Evolutionary conservation across 2,329 filamentous ascomycete genomes (phyloP).

Genomic region (Amphichorda felina): DNA sequence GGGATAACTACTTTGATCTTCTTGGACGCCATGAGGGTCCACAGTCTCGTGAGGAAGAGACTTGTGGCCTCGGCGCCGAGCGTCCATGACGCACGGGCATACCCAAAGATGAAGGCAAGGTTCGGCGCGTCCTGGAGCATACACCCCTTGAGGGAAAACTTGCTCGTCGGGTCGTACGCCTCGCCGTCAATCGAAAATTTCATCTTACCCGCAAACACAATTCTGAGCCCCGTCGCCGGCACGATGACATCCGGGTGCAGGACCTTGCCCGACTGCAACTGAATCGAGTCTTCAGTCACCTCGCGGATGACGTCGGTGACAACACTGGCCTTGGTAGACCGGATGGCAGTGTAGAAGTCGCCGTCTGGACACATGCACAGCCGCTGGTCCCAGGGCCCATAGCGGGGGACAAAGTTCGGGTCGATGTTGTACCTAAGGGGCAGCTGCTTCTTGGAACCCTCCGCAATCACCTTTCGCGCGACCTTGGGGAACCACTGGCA

Average conservation of each 20-base stretch:
- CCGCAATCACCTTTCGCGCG: conserved; percentile 24
- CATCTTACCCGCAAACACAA: conserved; percentile 44
- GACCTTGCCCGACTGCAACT: conserved; percentile 31
- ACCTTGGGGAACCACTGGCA: conserved; percentile 23
- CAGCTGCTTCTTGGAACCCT: conserved; percentile 31
- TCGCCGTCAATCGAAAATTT: conserved; percentile 41
- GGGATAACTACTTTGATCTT: conserved; percentile 1
- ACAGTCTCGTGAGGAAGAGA: conserved; percentile 1
- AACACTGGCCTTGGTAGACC: conserved; percentile 27
- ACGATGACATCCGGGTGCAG: conserved; percentile 56
- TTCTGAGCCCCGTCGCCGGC: conserved; percentile 54
- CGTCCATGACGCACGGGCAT: conserved; percentile 56
- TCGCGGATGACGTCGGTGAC: conserved; percentile 40
- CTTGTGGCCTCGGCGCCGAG: conserved; percentile 42
- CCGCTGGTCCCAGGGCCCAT: conserved; percentile 63
- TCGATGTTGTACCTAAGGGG: conserved; percentile 33
- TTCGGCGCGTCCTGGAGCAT: conserved; percentile 61
- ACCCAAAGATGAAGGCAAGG: conserved; percentile 47
- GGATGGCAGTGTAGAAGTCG: conserved; percentile 39
- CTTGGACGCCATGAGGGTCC: background rate
- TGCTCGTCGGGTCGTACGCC: conserved; percentile 30
- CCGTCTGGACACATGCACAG: conserved; percentile 53
- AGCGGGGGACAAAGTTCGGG: conserved; percentile 52
- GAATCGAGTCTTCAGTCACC: conserved; percentile 34
- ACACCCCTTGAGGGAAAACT: conserved; percentile 49